phyloP scores from a whole-genome alignment of 1,284 basidiomycete genomes.

The Moesziomyces aphidis region DNA sequence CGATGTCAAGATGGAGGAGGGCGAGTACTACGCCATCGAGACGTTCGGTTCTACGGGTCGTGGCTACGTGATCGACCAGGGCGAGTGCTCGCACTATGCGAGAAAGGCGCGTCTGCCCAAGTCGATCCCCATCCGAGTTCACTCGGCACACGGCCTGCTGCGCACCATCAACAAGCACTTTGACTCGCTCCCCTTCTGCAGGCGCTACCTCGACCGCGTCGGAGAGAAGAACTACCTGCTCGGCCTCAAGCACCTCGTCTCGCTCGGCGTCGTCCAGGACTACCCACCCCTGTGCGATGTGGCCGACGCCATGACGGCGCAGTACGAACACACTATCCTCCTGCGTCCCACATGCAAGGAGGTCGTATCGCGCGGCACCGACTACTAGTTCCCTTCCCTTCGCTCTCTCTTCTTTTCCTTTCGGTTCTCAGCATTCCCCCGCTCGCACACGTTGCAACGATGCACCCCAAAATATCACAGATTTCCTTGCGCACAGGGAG shows the following conservation, averaged over 20 bases:
- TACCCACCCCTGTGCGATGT: constrained; percentile 92
- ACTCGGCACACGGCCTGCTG: constrained; percentile 85
- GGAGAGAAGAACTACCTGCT: constrained; percentile 97
- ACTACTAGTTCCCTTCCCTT: constrained; percentile 75
- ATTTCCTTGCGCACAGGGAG: not conserved
- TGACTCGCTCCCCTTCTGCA: constrained; percentile 94
- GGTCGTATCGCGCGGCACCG: constrained; percentile 91
- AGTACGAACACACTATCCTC: constrained; percentile 67
- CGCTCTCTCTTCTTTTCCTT: not conserved
- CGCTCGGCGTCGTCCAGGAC: constrained; percentile 86
- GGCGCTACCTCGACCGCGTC: constrained; percentile 82
- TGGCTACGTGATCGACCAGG: constrained; percentile 86
- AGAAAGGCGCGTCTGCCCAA: constrained; percentile 75
- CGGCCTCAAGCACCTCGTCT: constrained; percentile 86
- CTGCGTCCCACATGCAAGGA: constrained; percentile 72
- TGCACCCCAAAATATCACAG: not conserved
- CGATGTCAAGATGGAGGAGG: constrained; percentile 97
- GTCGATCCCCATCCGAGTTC: constrained; percentile 73
- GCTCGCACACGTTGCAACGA: not conserved
- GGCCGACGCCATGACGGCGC: constrained; percentile 63
- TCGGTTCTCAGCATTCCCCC: not conserved
- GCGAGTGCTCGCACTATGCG: constrained; percentile 90
- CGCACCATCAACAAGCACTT: constrained; percentile 93
- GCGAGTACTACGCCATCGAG: constrained; percentile 98
- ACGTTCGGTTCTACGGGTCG: constrained; percentile 98